phyloP scores from a whole-genome alignment of 2,329 filamentous ascomycete species.

The Talaromyces pinophilus region DNA sequence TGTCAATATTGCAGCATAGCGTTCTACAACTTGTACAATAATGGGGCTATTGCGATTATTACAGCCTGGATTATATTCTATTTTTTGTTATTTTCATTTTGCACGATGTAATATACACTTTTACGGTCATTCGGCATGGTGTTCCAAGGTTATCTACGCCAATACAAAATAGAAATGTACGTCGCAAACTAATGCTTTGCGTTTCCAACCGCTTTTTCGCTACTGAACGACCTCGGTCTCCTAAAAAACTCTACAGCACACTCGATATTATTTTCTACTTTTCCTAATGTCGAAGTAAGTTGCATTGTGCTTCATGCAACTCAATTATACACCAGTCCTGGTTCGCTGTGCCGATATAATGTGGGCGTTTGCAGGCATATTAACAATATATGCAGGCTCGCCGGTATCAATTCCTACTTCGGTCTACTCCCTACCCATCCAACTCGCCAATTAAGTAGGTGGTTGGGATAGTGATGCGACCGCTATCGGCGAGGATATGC shows the following conservation, averaged over 20 bases:
- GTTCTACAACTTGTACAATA: neutral
- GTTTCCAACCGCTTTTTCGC: too few relatives aligned
- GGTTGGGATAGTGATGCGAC: slow-evolving; percentile 72
- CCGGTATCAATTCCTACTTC: slow-evolving; percentile 71
- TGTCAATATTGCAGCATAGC: neutral
- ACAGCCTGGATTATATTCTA: neutral
- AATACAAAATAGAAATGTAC: too few relatives aligned
- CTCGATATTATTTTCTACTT: too few relatives aligned
- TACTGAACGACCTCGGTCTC: too few relatives aligned
- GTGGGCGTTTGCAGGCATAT: slow-evolving; percentile 70
- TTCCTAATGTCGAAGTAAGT: too few relatives aligned
- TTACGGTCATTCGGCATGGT: too few relatives aligned
- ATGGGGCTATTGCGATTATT: neutral
- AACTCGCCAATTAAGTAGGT: slow-evolving; percentile 66
- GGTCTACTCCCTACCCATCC: slow-evolving; percentile 69
- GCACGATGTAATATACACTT: too few relatives aligned
- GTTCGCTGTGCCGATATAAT: slow-evolving; percentile 71
- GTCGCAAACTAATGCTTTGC: too few relatives aligned
- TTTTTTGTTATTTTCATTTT: too few relatives aligned
- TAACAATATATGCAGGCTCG: slow-evolving; percentile 65
- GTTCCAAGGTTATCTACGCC: too few relatives aligned
- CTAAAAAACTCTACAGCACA: too few relatives aligned
- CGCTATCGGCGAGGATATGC: slow-evolving; percentile 73
- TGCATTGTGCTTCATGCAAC: too few relatives aligned
- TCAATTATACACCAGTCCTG: slow-evolving; percentile 65